Evolutionary conservation across 2,329 filamentous ascomycete species (phyloP), one percentile per base, ranked within the genome.

Genomic region (Trichophyton mentagrophytes): DNA sequence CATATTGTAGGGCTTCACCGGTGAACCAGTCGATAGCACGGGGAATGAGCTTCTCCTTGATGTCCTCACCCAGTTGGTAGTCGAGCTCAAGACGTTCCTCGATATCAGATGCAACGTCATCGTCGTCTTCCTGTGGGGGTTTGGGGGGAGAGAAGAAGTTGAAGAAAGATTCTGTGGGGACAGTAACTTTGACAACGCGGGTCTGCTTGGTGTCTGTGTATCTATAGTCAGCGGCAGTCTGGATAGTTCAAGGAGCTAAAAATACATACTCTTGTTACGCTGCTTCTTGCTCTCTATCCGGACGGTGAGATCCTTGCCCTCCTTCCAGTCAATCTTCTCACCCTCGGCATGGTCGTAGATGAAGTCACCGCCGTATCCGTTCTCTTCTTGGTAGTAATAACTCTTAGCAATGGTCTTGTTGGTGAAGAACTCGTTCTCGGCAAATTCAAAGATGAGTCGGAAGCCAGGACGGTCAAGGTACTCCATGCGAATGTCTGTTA

Each of bases 1-100:
- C 93, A 69, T 90, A 99, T 68, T 93, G 91, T 65, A 99, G 85
- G 67, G 93, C 93, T 79, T 99, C 93, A 62, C 93, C 93, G 59
- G 93, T 99, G 76, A 99, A 99, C 93, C 93, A 99, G 78, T 99
- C 93, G 69, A 99, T 93, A 61, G 95, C 93, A 68, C 92, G 90
- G 66, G 93, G 93, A 68, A 99, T 99, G 66, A 99, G 83, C 81
- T 99, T 99, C 83, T 99, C 93, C 81, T 99, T 99, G 79, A 99
- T 96, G 73, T 99, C 93, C 80, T 99, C 93, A 67, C 93, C 93
- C 51, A 99, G 85, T 78, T 97, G 92, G 77, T 97, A 99, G 78
- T 99, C 93, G 59, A 99, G 86, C 80, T 99, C 93, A 61, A 99
- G 84, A 65, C 93, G 91, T 77, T 96, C 91, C 80, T 99, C 93